A percentile compares a stretch with the other conserved stretches of the same genome.
phyloP scores from a whole-genome alignment of 2,329 filamentous ascomycete species.

The Chaetothyriales sp. region DNA sequence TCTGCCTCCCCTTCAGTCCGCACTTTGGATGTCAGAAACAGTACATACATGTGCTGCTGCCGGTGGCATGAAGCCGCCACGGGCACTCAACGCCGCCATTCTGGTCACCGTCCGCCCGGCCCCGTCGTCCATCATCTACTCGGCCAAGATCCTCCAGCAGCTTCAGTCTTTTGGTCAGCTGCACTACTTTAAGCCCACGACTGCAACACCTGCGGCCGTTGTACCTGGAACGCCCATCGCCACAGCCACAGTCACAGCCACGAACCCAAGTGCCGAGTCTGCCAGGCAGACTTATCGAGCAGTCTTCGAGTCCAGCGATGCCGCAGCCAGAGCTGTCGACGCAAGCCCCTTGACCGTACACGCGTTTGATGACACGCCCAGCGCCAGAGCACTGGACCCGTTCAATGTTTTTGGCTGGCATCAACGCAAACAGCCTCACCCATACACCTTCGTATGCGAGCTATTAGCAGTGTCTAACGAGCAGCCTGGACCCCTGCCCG shows the following conservation, averaged over 20 bases:
- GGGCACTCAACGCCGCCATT: constrained; percentile 4
- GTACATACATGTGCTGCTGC: not conserved
- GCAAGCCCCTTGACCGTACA: constrained; percentile 10
- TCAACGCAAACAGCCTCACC: constrained; percentile 6
- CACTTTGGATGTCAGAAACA: too few relatives aligned
- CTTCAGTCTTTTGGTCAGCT: constrained; percentile 11
- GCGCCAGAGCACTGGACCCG: constrained; percentile 11
- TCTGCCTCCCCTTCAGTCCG: not conserved
- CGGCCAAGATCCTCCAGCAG: constrained; percentile 10
- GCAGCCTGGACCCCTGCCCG: not conserved
- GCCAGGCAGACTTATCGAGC: constrained; percentile 8
- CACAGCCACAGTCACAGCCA: not conserved
- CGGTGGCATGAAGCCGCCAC: constrained; percentile 2
- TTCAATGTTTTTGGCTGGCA: constrained; percentile 15
- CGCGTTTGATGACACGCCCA: constrained; percentile 9
- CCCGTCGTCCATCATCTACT: constrained; percentile 8
- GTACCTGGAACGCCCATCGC: constrained; percentile 4
- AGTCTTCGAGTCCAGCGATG: constrained; percentile 7
- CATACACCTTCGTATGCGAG: constrained; percentile 10
- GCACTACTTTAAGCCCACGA: not conserved
- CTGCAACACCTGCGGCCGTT: not conserved
- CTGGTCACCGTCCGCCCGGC: constrained; percentile 11
- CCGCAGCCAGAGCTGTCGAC: constrained; percentile 3
- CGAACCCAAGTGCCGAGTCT: not conserved
- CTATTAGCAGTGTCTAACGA: not conserved